Evolutionary conservation across 1,284 basidiomycete species (phyloP).

Genomic region (Moniliophthora roreri): DNA sequence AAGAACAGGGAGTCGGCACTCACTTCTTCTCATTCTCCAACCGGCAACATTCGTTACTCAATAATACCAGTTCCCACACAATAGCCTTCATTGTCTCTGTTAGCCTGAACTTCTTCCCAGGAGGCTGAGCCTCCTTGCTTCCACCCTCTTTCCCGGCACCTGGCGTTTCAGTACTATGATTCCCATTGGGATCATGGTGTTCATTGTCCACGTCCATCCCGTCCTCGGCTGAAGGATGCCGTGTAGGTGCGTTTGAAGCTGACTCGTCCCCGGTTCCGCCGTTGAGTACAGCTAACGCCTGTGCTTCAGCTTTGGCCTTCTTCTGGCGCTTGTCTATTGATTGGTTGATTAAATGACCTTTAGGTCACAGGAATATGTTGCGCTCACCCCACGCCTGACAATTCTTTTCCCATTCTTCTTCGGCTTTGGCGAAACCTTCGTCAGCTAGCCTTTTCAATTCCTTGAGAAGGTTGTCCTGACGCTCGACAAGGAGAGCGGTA

Average conservation of each 20-base stretch:
- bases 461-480: constrained; percentile 62
- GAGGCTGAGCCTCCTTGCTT: constrained; percentile 47
- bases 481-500: constrained; percentile 55
- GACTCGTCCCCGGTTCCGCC: constrained; percentile 22
- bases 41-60: constrained; percentile 79
- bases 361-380: neutral
- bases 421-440: constrained; percentile 64
- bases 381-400: constrained; percentile 63
- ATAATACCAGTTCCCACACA: constrained; percentile 75
- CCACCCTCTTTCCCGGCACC: neutral
- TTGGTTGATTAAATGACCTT: constrained; percentile 2
- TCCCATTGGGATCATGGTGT: neutral
- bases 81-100: constrained; percentile 75
- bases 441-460: constrained; percentile 59
- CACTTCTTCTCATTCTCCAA: constrained; percentile 86
- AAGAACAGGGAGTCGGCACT: constrained; percentile 28
- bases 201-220: constrained; percentile 34
- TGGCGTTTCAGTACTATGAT: neutral
- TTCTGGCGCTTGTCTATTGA: constrained; percentile 61
- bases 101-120: constrained; percentile 68
- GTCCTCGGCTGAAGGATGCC: constrained; percentile 39
- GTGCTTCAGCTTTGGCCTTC: constrained; percentile 39
- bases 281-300: constrained; percentile 19
- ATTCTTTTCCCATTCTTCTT: constrained; percentile 72
- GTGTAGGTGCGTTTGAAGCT: constrained; percentile 37